Base-by-base conservation (phyloP, 495 filamentous ascomycete genomes). In the Penicillium chermesinum region DNA sequence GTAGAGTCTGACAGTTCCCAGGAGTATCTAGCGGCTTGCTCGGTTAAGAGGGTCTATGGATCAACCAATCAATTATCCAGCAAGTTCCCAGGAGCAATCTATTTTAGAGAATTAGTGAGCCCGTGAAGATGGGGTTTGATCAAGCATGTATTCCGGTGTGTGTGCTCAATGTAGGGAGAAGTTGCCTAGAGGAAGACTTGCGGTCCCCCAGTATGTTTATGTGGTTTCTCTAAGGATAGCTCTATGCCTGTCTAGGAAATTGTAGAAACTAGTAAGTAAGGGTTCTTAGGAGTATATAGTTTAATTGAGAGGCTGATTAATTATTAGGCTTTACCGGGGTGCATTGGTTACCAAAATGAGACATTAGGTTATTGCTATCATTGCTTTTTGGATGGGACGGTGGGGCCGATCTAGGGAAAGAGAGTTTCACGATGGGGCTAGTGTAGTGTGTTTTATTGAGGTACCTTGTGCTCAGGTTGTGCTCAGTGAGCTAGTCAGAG, bases 401-500 rank as follows among this genome's bases (percentile, higher is more conserved):
- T 30, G 25, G 5, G 10, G 25, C 5, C 25, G 25, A 30, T 4
- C 25, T 30, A n/a, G 25, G 10, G 25, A 30, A 30, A 30, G 25
- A 30, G 25, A 30, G 25, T 30, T 30, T 30, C 25, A 30, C 25
- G 25, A 30, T 30, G 25, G 25, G 4, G 25, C 25, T 30, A 30
- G 25, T 10, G 25, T 30, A 10, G 25, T 30, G 25, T 10, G 25
- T 30, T 30, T 30, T 30, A 30, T 30, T 30, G 25, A 30, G 25
- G 25, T 30, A 10, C 25, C 25, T 10, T 30, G 4, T 30, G 38
- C 38, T 41, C 21, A 41, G 16, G 16, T 14, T 16, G 30, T 27
- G 38, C 21, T 48, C 46, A 48, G 45, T 40, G 43, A 46, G 43
- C 17, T 16, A 20, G 20, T 48, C 36, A 48, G 45, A 33, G 12